These are phyloP conservation scores for Pontederia paniculata DNA, from an alignment of 176 grass and related monocot genomes.

Conservation along the genomic window DNA sequence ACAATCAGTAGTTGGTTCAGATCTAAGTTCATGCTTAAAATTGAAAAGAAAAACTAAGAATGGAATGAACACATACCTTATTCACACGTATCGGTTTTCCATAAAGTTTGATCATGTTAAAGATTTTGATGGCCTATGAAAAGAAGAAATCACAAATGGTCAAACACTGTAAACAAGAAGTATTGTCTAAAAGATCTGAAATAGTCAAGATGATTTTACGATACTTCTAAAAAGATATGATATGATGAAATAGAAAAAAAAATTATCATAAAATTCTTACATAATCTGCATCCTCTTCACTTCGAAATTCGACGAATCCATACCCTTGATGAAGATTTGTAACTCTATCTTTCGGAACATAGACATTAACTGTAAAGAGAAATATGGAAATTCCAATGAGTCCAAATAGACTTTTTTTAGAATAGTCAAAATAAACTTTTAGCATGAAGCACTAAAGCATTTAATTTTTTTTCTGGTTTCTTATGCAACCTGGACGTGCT, in stretches of 20 bases:
- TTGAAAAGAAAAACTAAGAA: slow-evolving; percentile 7
- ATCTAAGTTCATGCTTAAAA: slow-evolving; percentile 10
- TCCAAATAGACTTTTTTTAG: too few species aligned
- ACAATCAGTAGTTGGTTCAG: slow-evolving; percentile 2
- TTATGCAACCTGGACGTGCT: too few species aligned
- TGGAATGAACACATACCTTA: slow-evolving; percentile 36
- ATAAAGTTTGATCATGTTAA: slow-evolving; percentile 99
- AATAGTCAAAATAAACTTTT: too few species aligned
- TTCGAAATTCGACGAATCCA: slow-evolving; percentile 97
- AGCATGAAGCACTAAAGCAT: too few species aligned
- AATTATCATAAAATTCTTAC: slow-evolving; percentile 29
- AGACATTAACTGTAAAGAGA: slow-evolving; percentile 82
- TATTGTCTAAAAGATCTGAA: not conserved
- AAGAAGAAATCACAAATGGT: not conserved
- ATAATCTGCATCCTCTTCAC: slow-evolving; percentile 96
- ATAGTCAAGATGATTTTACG: slow-evolving; percentile 7
- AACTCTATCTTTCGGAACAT: slow-evolving; percentile 99
- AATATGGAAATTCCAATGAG: too few species aligned
- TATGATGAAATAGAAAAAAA: not conserved
- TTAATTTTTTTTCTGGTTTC: too few species aligned
- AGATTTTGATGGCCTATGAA: slow-evolving; percentile 88
- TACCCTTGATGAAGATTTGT: slow-evolving; percentile 99
- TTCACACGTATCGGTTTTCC: slow-evolving; percentile 98
- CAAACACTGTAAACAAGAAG: slow-evolving; percentile 14
- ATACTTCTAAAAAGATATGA: too few species aligned